Base-by-base conservation (phyloP, 2,329 filamentous ascomycete species). In the Drechslerella dactyloides region DNA sequence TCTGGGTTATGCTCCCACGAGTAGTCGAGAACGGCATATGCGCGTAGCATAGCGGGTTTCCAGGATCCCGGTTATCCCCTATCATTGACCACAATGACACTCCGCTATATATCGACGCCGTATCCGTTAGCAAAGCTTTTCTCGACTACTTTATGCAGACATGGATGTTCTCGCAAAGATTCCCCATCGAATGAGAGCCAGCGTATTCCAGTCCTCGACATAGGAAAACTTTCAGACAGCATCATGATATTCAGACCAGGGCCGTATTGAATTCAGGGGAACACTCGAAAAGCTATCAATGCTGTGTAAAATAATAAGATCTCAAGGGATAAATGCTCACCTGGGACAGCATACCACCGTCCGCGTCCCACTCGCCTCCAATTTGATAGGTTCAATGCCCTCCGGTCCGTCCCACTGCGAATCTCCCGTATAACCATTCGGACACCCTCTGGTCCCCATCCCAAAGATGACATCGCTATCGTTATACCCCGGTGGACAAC, bases 261-360 rank as follows among this genome's bases (percentile, higher is more conserved):
- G n/a, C n/a, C n/a, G n/a, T n/a, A n/a, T n/a, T n/a, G n/a, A n/a
- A n/a, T n/a, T n/a, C n/a, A n/a, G n/a, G n/a, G n/a, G n/a, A n/a
- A n/a, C n/a, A n/a, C n/a, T n/a, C 46, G 46, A 35, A 1, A 27
- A 19, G 5, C 19, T 42, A 42, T 21, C 11, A 37, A 37, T 7
- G 13, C 33, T 7, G 13, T 7, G 6, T 6, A 37, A 13, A 37
- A 37, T 37, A 37, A 7, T 37, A 6, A 21, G 44, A 7, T 48
- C 50, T 8, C 40, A 48, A 33, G 4, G 8, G 13, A 23, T 42
- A 1, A 30, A 13, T 30, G 55, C 60, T 6, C 46, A 72, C 68
- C 50, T 52, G 23, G 68, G 68, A 61, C 68, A 72, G 19, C 68
- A 72, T 21, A 63, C 52, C 42, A 65, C 24, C 24, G 48, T 72